A percentile compares a stretch with the other conserved stretches of the same genome.
phyloP scores from a whole-genome alignment of 1,284 basidiomycete genomes.

The Wallemia hederae region DNA sequence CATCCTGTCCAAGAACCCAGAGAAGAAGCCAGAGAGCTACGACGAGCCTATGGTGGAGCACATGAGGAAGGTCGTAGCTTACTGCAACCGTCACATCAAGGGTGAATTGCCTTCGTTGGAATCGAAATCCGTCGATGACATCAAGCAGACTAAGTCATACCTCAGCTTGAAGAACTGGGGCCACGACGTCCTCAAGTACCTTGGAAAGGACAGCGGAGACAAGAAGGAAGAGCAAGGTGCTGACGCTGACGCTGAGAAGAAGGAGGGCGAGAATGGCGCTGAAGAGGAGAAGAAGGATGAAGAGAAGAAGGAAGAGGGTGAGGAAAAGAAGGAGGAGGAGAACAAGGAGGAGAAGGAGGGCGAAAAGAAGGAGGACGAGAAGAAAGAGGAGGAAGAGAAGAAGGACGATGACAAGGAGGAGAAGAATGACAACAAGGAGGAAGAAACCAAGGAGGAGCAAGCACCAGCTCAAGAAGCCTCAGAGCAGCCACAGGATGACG shows the following conservation, averaged over 20 bases:
- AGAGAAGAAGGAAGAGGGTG: background rate
- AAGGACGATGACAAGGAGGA: background rate
- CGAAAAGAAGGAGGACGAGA: background rate
- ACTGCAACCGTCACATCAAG: slow-evolving; percentile 14
- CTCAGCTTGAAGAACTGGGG: slow-evolving; percentile 7
- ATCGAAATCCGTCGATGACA: slow-evolving; percentile 6
- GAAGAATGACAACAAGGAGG: background rate
- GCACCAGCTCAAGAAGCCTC: too few species aligned
- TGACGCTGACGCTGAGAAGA: background rate
- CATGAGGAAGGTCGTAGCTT: slow-evolving; percentile 15
- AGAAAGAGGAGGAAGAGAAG: background rate
- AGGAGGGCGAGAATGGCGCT: background rate
- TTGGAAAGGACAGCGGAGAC: background rate
- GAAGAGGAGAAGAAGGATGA: background rate
- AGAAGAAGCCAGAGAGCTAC: slow-evolving; percentile 12
- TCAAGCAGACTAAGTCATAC: slow-evolving; percentile 9
- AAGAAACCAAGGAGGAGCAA: background rate
- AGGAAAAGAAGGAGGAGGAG: background rate
- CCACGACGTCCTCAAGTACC: slow-evolving; percentile 2
- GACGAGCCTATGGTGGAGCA: slow-evolving; percentile 13
- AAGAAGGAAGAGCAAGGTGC: background rate
- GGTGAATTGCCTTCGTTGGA: slow-evolving; percentile 7
- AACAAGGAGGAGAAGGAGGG: background rate
- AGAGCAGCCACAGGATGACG: background rate
- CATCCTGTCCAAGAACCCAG: slow-evolving; percentile 14